phyloP scores from a whole-genome alignment of 305 asterid species.

The Solanum hybrid region DNA sequence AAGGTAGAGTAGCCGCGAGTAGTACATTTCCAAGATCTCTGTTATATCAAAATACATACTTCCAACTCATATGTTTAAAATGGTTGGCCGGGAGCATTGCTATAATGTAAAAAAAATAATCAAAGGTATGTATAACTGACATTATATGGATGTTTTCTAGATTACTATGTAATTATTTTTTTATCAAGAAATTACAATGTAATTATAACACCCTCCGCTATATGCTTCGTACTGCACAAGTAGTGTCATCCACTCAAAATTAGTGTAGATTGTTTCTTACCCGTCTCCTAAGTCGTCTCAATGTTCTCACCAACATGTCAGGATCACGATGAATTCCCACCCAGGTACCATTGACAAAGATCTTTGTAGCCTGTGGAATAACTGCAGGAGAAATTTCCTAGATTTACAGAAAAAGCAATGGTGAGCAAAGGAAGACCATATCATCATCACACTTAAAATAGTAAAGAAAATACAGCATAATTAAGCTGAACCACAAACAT shows the following conservation, averaged over 20 bases:
- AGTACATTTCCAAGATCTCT: background rate
- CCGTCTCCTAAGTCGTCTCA: constrained; percentile 88
- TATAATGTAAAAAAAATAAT: background rate
- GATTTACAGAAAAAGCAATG: constrained; percentile 7
- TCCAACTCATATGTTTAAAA: background rate
- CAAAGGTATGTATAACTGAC: background rate
- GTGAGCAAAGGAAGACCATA: constrained; percentile 2
- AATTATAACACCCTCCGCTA: background rate
- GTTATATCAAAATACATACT: background rate
- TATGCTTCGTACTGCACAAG: background rate
- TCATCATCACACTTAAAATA: background rate
- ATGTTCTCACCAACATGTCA: constrained; percentile 86
- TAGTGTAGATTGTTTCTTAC: constrained; percentile 27
- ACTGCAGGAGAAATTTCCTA: constrained; percentile 98
- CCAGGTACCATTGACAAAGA: constrained; percentile 97
- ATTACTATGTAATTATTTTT: background rate
- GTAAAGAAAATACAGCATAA: background rate
- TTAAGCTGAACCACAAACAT: background rate
- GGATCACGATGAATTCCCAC: constrained; percentile 98
- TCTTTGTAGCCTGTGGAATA: constrained; percentile 90
- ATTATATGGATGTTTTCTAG: background rate
- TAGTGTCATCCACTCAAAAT: background rate
- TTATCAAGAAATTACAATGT: background rate
- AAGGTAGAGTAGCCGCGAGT: background rate
- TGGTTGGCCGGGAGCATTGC: background rate